Conservation (phyloP, 441 rosid species). For the Populus hybrid region DNA sequence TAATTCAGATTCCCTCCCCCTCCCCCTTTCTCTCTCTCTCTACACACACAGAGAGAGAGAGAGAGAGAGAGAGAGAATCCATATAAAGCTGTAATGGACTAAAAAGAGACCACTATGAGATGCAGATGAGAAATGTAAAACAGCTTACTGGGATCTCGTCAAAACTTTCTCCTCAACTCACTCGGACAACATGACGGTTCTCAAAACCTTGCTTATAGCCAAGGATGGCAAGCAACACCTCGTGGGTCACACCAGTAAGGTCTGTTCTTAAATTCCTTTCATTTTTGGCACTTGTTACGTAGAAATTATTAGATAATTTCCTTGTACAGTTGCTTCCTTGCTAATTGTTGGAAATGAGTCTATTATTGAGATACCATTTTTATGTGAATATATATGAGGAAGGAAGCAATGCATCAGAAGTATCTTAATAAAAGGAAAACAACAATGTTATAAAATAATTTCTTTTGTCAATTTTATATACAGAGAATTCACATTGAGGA, state of each 20-base stretch:
- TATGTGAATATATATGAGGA: neutral
- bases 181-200: neutral
- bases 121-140: constrained; percentile 3
- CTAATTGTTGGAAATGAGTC: neutral
- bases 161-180: neutral
- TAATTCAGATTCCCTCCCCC: neutral
- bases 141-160: neutral
- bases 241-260: neutral
- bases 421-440: neutral
- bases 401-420: neutral
- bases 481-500: constrained; percentile 7
- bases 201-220: neutral
- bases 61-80: too few species aligned
- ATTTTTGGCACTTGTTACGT: neutral
- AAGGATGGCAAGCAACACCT: neutral
- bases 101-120: neutral
- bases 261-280: neutral
- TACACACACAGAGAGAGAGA: too few species aligned
- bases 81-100: neutral
- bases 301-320: neutral
- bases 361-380: neutral
- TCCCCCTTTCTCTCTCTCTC: neutral
- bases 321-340: neutral
- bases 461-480: neutral
- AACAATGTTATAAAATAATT: neutral